Evolutionary conservation across 2,329 filamentous ascomycete species (phyloP).

Genomic region (Calonectria pauciramosa): DNA sequence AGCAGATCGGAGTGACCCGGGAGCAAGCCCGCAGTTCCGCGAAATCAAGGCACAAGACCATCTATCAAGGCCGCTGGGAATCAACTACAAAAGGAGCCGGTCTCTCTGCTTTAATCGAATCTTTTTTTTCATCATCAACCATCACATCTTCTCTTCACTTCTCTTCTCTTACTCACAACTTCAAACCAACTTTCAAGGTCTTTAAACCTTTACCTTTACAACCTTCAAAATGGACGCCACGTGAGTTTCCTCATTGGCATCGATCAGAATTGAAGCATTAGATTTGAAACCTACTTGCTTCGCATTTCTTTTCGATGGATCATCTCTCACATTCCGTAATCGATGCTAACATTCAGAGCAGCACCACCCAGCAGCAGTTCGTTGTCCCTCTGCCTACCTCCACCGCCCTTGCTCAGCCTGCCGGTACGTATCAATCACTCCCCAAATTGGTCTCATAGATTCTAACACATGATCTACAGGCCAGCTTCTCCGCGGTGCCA

Average conservation of each 20-base stretch:
- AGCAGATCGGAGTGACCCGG: neutral
- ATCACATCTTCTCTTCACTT: constrained; percentile 5
- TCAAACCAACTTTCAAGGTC: neutral
- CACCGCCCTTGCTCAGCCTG: neutral
- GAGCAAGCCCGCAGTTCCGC: neutral
- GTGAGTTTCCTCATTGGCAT: neutral
- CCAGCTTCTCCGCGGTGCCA: neutral
- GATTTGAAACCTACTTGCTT: neutral
- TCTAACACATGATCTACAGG: neutral
- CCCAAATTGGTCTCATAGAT: neutral
- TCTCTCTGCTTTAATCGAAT: neutral
- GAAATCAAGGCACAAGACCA: neutral
- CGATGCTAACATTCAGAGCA: neutral
- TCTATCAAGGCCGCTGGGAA: neutral
- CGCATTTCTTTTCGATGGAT: neutral
- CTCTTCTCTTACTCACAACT: neutral
- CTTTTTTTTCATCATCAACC: neutral
- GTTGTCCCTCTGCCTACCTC: constrained; percentile 5
- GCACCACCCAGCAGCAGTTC: constrained; percentile 7
- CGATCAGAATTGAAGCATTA: neutral
- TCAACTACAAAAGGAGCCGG: neutral
- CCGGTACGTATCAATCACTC: neutral
- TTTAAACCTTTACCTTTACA: neutral
- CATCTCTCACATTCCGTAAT: neutral
- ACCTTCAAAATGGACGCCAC: constrained; percentile 14